Evolutionary conservation across 768 basidiomycete genomes (phyloP).

Genomic region (Phlebiopsis gigantea): DNA sequence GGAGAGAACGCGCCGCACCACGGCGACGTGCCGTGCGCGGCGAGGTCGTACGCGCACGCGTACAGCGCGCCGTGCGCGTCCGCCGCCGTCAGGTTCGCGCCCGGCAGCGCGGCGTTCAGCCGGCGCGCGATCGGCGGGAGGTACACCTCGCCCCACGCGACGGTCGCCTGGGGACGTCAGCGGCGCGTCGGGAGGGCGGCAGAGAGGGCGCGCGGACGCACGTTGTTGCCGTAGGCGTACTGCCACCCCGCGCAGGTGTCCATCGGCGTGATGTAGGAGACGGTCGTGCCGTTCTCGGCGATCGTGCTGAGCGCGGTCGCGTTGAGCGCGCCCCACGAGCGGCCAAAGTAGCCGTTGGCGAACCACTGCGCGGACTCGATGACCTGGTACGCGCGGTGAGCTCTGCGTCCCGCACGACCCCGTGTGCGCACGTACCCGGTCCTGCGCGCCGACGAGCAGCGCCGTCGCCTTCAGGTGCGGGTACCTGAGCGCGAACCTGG

Average conservation of each 20-base stretch:
- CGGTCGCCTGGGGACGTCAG: constrained; percentile 11
- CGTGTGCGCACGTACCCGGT: constrained; percentile 18
- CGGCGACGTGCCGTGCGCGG: constrained; percentile 30
- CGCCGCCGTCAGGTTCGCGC: constrained; percentile 27
- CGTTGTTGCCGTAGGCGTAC: constrained; percentile 28
- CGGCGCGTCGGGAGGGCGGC: background rate
- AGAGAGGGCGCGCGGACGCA: background rate
- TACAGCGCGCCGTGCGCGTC: constrained; percentile 37
- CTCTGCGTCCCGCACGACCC: background rate
- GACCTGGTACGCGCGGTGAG: background rate
- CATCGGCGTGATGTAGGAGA: constrained; percentile 39
- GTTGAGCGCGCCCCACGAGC: constrained; percentile 22
- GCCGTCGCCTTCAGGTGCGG: constrained; percentile 22
- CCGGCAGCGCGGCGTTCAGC: constrained; percentile 30
- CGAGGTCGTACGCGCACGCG: constrained; percentile 32
- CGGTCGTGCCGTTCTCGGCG: constrained; percentile 29
- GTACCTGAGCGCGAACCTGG: constrained; percentile 28
- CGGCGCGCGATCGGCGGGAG: constrained; percentile 30
- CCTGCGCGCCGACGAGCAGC: constrained; percentile 29
- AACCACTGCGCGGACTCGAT: constrained; percentile 40
- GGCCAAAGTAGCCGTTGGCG: constrained; percentile 34
- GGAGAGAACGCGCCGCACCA: constrained; percentile 35
- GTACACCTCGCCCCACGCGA: constrained; percentile 30
- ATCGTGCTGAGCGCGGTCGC: constrained; percentile 27
- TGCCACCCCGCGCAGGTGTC: constrained; percentile 32